Conservation (phyloP, 176 grass and related monocot species). For the Musa beccarii region DNA sequence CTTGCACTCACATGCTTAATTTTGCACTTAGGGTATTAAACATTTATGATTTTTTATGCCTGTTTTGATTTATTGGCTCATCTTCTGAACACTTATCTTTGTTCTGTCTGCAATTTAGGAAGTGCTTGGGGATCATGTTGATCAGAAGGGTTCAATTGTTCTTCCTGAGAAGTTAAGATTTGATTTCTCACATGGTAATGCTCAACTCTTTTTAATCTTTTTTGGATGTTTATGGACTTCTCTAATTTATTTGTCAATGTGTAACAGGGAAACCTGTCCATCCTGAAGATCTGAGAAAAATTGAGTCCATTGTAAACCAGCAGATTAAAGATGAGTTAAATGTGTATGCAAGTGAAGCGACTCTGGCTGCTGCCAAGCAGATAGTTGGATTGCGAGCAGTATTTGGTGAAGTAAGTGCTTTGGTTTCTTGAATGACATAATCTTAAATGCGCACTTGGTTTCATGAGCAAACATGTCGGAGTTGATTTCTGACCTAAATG, state of each 20-base stretch:
- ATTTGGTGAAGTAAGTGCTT: constrained; percentile 62
- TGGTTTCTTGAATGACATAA: constrained; percentile 4
- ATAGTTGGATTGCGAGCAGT: constrained; percentile 80
- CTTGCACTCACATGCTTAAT: constrained; percentile 97
- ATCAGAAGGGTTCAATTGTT: constrained; percentile 99
- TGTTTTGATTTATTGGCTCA: background rate
- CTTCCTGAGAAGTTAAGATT: constrained; percentile 92
- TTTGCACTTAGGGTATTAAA: constrained; percentile 72
- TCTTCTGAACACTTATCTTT: background rate
- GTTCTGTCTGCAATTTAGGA: constrained; percentile 38
- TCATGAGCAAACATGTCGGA: background rate
- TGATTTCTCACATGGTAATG: constrained; percentile 97
- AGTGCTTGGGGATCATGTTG: constrained; percentile 96
- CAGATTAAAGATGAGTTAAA: constrained; percentile 81
- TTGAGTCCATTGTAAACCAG: constrained; percentile 88
- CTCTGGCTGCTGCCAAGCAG: constrained; percentile 44
- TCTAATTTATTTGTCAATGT: background rate
- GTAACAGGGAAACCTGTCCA: constrained; percentile 88
- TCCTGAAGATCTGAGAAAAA: constrained; percentile 84
- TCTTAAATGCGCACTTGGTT: background rate
- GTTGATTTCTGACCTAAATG: background rate
- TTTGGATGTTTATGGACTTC: background rate
- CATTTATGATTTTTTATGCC: constrained; percentile 11
- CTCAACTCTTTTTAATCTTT: constrained; percentile 2
- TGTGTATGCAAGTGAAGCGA: constrained; percentile 73